Percentiles rank a stretch among this genome's conserved stretches.
Conservation (phyloP, 2,329 filamentous ascomycete genomes). For the Fusarium beomiforme region DNA sequence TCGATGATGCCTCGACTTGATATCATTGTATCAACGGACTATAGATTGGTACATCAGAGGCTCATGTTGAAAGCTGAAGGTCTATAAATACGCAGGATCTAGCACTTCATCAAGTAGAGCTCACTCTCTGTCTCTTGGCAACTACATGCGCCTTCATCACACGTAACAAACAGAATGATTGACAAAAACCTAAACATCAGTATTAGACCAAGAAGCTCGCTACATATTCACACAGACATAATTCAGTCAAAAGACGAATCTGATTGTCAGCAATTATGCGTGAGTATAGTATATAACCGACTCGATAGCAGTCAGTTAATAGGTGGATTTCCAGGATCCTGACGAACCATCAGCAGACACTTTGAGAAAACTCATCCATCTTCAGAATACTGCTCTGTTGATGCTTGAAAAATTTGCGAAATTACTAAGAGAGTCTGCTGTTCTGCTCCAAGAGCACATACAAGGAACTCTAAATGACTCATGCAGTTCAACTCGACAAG, state of each 20-base stretch:
- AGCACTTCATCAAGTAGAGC: neutral
- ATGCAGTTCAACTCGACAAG: too few species aligned
- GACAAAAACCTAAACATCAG: neutral
- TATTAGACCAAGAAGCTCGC: neutral
- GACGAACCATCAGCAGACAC: too few species aligned
- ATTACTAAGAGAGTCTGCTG: too few species aligned
- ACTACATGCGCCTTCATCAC: neutral
- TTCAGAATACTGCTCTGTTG: too few species aligned
- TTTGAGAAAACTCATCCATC: too few species aligned
- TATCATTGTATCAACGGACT: neutral
- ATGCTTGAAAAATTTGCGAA: too few species aligned
- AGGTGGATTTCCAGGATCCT: too few species aligned
- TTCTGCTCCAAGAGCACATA: too few species aligned
- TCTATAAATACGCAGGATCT: neutral
- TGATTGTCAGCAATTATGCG: neutral
- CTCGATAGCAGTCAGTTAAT: neutral
- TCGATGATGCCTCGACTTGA: neutral
- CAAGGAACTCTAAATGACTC: too few species aligned
- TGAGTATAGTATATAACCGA: neutral
- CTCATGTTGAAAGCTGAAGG: neutral
- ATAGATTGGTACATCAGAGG: neutral
- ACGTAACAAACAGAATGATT: neutral
- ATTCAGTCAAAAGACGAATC: neutral
- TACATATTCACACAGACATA: neutral
- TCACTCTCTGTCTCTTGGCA: neutral